These are phyloP conservation scores for Nemania sp. DNA, from an alignment of 2,329 filamentous ascomycete species.

Conservation along the genomic window DNA sequence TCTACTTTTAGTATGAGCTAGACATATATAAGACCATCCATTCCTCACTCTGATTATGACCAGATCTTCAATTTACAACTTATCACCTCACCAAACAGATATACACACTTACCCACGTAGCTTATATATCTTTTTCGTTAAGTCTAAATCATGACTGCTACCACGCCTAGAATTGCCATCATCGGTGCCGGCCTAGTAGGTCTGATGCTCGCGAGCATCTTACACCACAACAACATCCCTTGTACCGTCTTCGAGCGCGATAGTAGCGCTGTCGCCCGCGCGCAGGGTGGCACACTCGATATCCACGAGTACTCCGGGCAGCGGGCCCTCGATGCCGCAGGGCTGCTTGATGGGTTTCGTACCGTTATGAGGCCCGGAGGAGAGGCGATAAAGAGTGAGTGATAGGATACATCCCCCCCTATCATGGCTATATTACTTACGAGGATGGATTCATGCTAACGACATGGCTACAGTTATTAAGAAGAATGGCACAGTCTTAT, in stretches of 20 bases:
- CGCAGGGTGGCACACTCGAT: constrained; percentile 64
- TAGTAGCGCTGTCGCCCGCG: constrained; percentile 49
- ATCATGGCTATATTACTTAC: not conserved
- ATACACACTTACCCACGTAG: too few species aligned
- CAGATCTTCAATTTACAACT: not conserved
- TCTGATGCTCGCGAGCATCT: constrained; percentile 49
- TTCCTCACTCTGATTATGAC: not conserved
- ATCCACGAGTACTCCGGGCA: constrained; percentile 54
- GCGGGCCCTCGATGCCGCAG: constrained; percentile 49
- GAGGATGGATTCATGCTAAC: not conserved
- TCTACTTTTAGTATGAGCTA: not conserved
- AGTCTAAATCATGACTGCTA: constrained; percentile 12
- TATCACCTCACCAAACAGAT: not conserved
- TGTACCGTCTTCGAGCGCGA: constrained; percentile 51
- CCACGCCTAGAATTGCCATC: constrained; percentile 46
- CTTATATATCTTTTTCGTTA: not conserved
- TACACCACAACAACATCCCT: constrained; percentile 46
- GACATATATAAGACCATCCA: constrained; percentile 11
- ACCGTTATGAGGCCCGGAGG: constrained; percentile 42
- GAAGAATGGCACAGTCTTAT: constrained; percentile 45
- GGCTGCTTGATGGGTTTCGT: constrained; percentile 47
- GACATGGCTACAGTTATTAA: constrained; percentile 33
- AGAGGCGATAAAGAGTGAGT: constrained; percentile 39
- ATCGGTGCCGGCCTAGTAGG: constrained; percentile 51
- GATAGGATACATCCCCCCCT: not conserved